These are phyloP conservation scores for Thymus mandschuricus DNA, from an alignment of 257 asterid genomes.

Conservation along the genomic window DNA sequence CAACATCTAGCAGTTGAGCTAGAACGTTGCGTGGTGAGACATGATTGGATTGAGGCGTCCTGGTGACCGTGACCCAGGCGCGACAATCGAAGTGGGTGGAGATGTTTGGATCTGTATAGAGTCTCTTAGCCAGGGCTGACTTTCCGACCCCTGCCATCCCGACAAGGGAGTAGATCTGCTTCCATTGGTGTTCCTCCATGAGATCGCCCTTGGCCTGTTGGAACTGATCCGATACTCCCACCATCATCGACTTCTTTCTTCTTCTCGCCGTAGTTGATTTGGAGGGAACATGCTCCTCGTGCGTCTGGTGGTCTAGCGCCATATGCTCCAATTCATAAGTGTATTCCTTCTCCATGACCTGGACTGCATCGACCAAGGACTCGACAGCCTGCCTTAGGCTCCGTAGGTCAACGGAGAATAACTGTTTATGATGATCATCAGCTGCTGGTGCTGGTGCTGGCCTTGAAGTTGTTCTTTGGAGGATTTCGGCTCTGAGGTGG, in stretches of 20 bases:
- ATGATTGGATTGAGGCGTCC: background rate
- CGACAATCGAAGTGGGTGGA: background rate
- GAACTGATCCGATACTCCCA: background rate
- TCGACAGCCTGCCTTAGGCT: background rate
- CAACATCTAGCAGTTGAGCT: background rate
- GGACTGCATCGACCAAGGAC: background rate
- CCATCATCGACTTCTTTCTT: background rate
- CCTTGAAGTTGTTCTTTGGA: too few species aligned
- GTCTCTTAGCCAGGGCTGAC: background rate
- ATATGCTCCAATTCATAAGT: background rate
- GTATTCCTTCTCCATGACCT: slow-evolving; percentile 1
- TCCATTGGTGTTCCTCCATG: too few species aligned
- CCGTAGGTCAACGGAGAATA: background rate
- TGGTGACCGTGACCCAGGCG: background rate
- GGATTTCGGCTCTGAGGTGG: too few species aligned
- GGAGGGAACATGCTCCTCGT: background rate
- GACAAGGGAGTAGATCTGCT: background rate
- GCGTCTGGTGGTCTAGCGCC: background rate
- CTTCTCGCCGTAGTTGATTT: background rate
- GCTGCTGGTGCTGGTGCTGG: too few species aligned
- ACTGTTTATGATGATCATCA: background rate
- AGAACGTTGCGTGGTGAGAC: background rate
- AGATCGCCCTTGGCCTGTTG: background rate
- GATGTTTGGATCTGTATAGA: background rate
- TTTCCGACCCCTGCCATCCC: background rate